A percentile compares a stretch with the other conserved stretches of the same genome.
phyloP scores from a whole-genome alignment of 139 green algal genomes.

The Picochlorum costavermella region DNA sequence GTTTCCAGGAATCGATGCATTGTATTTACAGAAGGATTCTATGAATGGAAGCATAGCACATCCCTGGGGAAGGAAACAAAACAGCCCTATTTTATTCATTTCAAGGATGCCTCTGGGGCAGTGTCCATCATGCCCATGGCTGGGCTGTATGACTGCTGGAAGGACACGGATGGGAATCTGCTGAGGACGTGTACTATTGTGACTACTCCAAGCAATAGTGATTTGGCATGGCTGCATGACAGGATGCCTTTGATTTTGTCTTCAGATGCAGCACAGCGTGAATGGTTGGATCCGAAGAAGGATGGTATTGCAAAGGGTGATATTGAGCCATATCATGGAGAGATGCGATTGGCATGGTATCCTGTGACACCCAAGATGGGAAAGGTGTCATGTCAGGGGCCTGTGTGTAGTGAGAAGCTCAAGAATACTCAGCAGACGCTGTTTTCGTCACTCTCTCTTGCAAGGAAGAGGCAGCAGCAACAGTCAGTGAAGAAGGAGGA shows the following conservation, averaged over 20 bases:
- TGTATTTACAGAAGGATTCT: slow-evolving; percentile 68
- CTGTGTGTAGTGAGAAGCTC: slow-evolving; percentile 43
- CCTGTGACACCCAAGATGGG: slow-evolving; percentile 58
- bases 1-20: slow-evolving; percentile 47
- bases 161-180: slow-evolving; percentile 9
- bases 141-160: slow-evolving; percentile 52
- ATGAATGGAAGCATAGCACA: slow-evolving; percentile 61
- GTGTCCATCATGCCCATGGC: slow-evolving; percentile 41
- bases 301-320: slow-evolving; percentile 20
- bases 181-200: slow-evolving; percentile 66
- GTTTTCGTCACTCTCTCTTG: no score
- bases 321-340: slow-evolving; percentile 38
- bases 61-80: slow-evolving; percentile 26
- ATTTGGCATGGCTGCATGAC: slow-evolving; percentile 69
- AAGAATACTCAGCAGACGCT: slow-evolving; percentile 11
- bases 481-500: no score
- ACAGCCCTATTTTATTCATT: slow-evolving; percentile 67
- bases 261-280: slow-evolving; percentile 14
- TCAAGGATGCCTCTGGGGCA: slow-evolving; percentile 9
- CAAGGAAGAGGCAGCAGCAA: no score
- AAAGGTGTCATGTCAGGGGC: slow-evolving; percentile 38
- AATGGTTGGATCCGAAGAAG: slow-evolving; percentile 33
- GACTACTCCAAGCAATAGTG: slow-evolving; percentile 37
- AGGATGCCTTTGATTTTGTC: slow-evolving; percentile 71
- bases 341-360: slow-evolving; percentile 56